Evolutionary conservation across 1,139 yeast genomes (phyloP).

Genomic region (Sugiyamaella novakii): DNA sequence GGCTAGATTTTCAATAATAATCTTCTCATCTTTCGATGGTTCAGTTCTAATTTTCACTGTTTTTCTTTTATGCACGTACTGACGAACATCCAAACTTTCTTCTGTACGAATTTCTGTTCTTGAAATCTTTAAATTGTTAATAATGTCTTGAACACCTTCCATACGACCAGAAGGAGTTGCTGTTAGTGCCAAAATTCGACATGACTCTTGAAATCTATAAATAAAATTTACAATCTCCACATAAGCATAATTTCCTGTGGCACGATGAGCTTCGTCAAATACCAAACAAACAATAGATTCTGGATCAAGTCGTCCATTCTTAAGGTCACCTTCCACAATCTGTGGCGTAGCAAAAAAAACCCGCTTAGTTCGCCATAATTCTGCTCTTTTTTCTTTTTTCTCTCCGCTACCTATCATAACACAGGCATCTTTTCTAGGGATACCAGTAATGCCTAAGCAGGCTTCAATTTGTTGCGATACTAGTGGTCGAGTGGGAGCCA

Average conservation of each 20-base stretch:
- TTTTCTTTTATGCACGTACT: constrained; percentile 72
- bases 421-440: constrained; percentile 74
- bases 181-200: constrained; percentile 79
- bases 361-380: constrained; percentile 72
- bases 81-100: constrained; percentile 73
- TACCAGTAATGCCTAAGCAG: constrained; percentile 84
- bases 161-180: constrained; percentile 94
- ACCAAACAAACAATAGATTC: constrained; percentile 73
- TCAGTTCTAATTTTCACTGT: constrained; percentile 61
- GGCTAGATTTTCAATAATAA: constrained; percentile 54
- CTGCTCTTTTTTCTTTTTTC: constrained; percentile 41
- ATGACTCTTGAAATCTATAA: constrained; percentile 62
- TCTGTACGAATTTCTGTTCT: constrained; percentile 86
- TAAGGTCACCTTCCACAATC: constrained; percentile 87
- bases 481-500: constrained; percentile 96
- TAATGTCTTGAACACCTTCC: constrained; percentile 85
- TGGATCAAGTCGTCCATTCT: constrained; percentile 74
- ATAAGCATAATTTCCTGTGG: constrained; percentile 88
- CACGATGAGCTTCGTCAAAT: constrained; percentile 94
- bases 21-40: constrained; percentile 55
- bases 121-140: constrained; percentile 71
- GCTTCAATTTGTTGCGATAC: constrained; percentile 98
- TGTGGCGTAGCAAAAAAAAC: constrained; percentile 97
- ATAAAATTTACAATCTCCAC: constrained; percentile 74
- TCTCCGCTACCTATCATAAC: constrained; percentile 67